phyloP scores from a whole-genome alignment of 129 eudicot genomes.

The Flaveria bidentis region DNA sequence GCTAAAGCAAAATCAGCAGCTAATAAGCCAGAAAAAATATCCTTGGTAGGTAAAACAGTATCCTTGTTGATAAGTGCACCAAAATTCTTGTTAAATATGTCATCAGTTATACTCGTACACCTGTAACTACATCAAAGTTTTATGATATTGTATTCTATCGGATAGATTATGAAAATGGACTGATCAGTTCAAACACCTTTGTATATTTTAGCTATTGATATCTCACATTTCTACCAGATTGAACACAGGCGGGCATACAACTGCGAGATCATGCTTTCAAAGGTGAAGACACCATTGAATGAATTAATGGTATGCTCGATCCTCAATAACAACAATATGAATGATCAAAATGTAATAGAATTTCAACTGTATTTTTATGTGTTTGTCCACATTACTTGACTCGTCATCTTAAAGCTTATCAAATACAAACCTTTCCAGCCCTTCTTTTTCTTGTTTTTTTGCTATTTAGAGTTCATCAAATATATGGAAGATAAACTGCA shows the following conservation, averaged over 20 bases:
- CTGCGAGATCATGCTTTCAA: slow-evolving; percentile 96
- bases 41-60: slow-evolving; percentile 56
- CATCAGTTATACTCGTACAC: background rate
- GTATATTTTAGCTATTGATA: slow-evolving; percentile 13
- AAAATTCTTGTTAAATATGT: background rate
- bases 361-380: slow-evolving; percentile 6
- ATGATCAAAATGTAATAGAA: slow-evolving; percentile 3
- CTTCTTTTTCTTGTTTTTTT: slow-evolving; percentile 21
- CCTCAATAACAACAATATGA: slow-evolving; percentile 14
- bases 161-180: slow-evolving; percentile 8
- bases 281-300: slow-evolving; percentile 77
- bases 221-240: slow-evolving; percentile 54
- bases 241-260: slow-evolving; percentile 89
- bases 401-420: slow-evolving; percentile 3
- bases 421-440: slow-evolving; percentile 20
- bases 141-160: slow-evolving; percentile 11
- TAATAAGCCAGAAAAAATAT: slow-evolving; percentile 71
- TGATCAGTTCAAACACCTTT: slow-evolving; percentile 5
- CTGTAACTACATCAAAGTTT: slow-evolving; percentile 13
- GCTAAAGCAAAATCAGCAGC: slow-evolving; percentile 50
- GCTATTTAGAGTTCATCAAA: too few species aligned
- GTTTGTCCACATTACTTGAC: slow-evolving; percentile 3
- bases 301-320: slow-evolving; percentile 76
- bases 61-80: slow-evolving; percentile 7
- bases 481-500: background rate